Base-by-base conservation (phyloP, 2,329 filamentous ascomycete genomes). In the Penicillium sp. region DNA sequence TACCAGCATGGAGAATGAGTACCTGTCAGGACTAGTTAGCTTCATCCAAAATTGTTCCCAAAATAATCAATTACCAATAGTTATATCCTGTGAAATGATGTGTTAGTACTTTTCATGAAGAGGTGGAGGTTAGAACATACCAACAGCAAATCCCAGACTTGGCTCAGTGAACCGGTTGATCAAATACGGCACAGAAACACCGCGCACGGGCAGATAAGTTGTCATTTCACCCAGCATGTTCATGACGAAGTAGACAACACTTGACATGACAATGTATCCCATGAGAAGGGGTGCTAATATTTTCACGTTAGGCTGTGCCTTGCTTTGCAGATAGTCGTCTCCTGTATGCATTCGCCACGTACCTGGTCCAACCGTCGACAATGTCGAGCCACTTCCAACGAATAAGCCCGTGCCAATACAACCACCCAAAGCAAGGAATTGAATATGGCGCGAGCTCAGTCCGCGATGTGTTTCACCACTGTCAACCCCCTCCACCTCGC, bases 161-260 rank as follows among this genome's bases (percentile, higher is more conserved):
- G 82, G 81, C 63, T 87, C 84, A 29, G 84, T 78, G 60, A 82
- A 86, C 19, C 83, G 79, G 16, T 75, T 77, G 54, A 80, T 81
- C 50, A 84, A 79, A 60, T 85, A 81, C 42, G 84, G 83, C 44
- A 85, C 81, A 16, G 81, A 80, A 45, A 82, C 78, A 33, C 81
- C 75, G 8, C 63, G 77, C 50, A 85, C 73, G 3, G 83, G 84
- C 25, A 85, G 74, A 59, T 83, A 84, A 7, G 83, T 79, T 53
- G 79, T 80, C 81, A 86, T 85, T 71, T 86, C 84, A 53, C 81
- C 83, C 33, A 86, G 63, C 23, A 69, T 66, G 51, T 77, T 76
- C 70, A 78, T 77, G n/a, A 78, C 67, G 46, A 70, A 69, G 62
- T 69, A 78, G 3, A 78, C 71, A n/a, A 77, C 64, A 29, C 68